These are phyloP conservation scores for Globisporangium echinulatum DNA, from an alignment of 352 stramenopile genomes.

Conservation along the genomic window DNA sequence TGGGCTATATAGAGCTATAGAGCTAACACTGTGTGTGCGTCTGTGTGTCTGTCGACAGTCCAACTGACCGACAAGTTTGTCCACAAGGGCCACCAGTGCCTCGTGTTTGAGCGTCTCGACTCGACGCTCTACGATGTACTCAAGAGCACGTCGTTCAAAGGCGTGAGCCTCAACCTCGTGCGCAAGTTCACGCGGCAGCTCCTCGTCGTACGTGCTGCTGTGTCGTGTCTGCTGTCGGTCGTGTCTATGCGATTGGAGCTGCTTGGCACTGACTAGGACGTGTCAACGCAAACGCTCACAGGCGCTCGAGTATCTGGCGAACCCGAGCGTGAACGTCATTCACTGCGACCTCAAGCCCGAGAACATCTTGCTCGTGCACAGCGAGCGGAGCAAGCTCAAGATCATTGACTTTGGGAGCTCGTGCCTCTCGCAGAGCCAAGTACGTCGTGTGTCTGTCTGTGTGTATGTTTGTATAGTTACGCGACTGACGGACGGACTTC, in stretches of 20 bases:
- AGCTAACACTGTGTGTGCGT: slow-evolving; percentile 53
- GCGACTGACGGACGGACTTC: too few relatives aligned
- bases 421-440: slow-evolving; percentile 90
- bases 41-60: slow-evolving; percentile 68
- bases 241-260: too few relatives aligned
- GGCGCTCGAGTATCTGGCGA: slow-evolving; percentile 83
- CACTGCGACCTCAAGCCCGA: slow-evolving; percentile 99
- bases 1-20: too few relatives aligned
- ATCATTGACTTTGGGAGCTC: slow-evolving; percentile 99
- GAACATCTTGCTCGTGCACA: slow-evolving; percentile 95
- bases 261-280: too few relatives aligned
- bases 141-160: slow-evolving; percentile 90
- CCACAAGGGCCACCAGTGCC: slow-evolving; percentile 94
- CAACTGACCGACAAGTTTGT: slow-evolving; percentile 94
- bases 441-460: slow-evolving; percentile 10
- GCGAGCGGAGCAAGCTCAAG: slow-evolving; percentile 95
- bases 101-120: slow-evolving; percentile 97
- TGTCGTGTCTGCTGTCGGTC: too few relatives aligned
- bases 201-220: slow-evolving; percentile 41
- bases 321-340: slow-evolving; percentile 94
- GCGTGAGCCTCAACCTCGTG: slow-evolving; percentile 91
- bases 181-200: slow-evolving; percentile 96
- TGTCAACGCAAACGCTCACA: slow-evolving; percentile 6
- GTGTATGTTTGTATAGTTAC: too few relatives aligned
- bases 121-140: slow-evolving; percentile 97